Conservation (phyloP, 106 monocot species). For the Dioscorea alata region DNA sequence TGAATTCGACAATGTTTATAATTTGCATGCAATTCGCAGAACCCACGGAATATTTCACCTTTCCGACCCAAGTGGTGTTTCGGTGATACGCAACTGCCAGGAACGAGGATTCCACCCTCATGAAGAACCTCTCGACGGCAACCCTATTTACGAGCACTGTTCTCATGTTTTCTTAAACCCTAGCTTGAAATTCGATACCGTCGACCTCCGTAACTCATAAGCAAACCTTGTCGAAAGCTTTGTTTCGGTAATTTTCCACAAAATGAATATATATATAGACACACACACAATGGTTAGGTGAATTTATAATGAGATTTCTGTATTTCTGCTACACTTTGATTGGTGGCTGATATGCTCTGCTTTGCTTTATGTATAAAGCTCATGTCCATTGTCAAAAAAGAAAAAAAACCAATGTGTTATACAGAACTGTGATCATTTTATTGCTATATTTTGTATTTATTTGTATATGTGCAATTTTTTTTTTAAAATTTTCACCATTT, state of each 20-base stretch:
- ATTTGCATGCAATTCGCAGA: slow-evolving; percentile 26
- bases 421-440: neutral
- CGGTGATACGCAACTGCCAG: slow-evolving; percentile 77
- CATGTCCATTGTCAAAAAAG: neutral
- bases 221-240: no score
- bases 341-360: no score
- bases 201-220: slow-evolving; percentile 58
- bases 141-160: slow-evolving; percentile 75
- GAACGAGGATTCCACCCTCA: slow-evolving; percentile 89
- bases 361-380: no score
- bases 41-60: slow-evolving; percentile 96
- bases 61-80: slow-evolving; percentile 64
- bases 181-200: slow-evolving; percentile 58
- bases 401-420: neutral
- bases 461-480: no score
- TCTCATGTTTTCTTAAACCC: slow-evolving; percentile 84
- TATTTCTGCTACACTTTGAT: no score
- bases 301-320: no score
- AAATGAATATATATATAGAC: no score
- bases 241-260: no score
- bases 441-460: no score
- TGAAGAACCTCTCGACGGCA: slow-evolving; percentile 69
- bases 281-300: no score
- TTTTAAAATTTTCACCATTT: no score
- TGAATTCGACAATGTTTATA: neutral